These are phyloP conservation scores for Pterocarpus macrocarpus DNA, from an alignment of 306 rosid genomes.

Conservation along the genomic window DNA sequence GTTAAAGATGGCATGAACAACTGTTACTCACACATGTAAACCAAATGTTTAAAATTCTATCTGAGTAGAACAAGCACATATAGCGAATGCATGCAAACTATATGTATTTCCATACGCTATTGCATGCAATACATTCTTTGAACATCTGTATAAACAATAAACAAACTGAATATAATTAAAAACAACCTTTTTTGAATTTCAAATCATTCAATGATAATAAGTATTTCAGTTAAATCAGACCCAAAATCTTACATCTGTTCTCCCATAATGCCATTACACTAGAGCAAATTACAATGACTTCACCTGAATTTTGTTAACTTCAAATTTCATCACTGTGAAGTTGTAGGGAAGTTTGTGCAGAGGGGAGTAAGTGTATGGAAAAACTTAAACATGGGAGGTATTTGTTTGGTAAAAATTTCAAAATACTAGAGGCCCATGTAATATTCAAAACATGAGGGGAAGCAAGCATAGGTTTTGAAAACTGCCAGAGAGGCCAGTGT, in stretches of 20 bases:
- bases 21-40: constrained; percentile 33
- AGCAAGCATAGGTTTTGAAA: constrained; percentile 15
- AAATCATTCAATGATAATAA: not conserved
- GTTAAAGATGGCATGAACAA: constrained; percentile 8
- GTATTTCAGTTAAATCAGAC: not conserved
- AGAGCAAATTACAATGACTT: not conserved
- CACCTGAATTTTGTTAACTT: constrained; percentile 25
- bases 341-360: constrained; percentile 1
- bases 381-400: not conserved
- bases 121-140: not conserved
- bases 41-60: constrained; percentile 19
- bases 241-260: not conserved
- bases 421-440: constrained; percentile 26
- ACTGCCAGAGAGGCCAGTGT: constrained; percentile 13
- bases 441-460: not conserved
- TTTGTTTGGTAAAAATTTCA: constrained; percentile 1
- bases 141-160: constrained; percentile 16
- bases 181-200: not conserved
- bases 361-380: not conserved
- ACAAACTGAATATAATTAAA: constrained; percentile 13
- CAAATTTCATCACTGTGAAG: not conserved
- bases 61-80: constrained; percentile 28
- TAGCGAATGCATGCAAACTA: constrained; percentile 38
- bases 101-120: not conserved
- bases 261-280: not conserved